These are phyloP conservation scores for Rhizophlyctis rosea DNA, from an alignment of 192 early-diverging fungal genomes.

Conservation along the genomic window DNA sequence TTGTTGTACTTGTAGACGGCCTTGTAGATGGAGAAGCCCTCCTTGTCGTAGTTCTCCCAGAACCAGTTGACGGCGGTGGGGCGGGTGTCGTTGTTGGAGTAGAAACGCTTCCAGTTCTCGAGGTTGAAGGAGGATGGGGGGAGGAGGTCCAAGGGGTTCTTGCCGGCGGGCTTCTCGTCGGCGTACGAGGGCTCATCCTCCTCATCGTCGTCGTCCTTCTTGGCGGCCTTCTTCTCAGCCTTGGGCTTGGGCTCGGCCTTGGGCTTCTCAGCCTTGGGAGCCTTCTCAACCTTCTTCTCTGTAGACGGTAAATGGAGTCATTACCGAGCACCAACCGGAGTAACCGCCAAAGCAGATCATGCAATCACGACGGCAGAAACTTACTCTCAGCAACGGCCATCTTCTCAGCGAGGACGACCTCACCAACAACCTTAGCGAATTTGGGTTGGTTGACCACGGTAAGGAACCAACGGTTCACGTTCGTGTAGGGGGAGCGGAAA, in stretches of 20 bases:
- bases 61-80: constrained; percentile 88
- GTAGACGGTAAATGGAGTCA: too few species aligned
- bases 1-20: constrained; percentile 95
- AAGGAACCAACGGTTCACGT: constrained; percentile 89
- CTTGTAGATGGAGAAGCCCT: constrained; percentile 89
- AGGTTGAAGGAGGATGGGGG: constrained; percentile 78
- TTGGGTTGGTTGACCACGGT: constrained; percentile 79
- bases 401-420: constrained; percentile 64
- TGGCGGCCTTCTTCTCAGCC: constrained; percentile 55
- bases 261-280: constrained; percentile 49
- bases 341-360: too few species aligned
- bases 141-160: constrained; percentile 85
- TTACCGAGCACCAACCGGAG: too few species aligned
- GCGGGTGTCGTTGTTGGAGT: constrained; percentile 93
- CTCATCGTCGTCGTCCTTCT: constrained; percentile 55
- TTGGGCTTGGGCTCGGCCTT: constrained; percentile 36
- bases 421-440: constrained; percentile 81
- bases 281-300: constrained; percentile 34
- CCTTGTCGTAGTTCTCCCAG: constrained; percentile 85
- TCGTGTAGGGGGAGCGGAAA: constrained; percentile 82
- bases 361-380: too few species aligned
- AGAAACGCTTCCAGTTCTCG: constrained; percentile 95
- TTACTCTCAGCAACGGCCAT: constrained; percentile 34
- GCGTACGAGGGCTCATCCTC: constrained; percentile 59
- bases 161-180: constrained; percentile 81